Evolutionary conservation across 2,329 filamentous ascomycete genomes (phyloP).

Genomic region (Colletotrichum phormii): DNA sequence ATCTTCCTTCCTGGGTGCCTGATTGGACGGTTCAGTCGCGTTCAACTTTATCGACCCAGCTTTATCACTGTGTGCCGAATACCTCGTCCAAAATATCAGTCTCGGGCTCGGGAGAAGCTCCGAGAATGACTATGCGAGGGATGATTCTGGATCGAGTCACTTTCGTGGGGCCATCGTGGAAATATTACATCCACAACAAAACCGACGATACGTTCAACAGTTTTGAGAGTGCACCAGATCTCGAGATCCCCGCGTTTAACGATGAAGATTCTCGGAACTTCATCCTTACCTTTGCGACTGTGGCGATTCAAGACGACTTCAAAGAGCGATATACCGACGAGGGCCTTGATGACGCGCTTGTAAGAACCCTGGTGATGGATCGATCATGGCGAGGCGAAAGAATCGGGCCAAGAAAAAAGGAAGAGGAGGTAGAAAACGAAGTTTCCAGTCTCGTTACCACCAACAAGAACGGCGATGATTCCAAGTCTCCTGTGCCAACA

Average conservation of each 20-base stretch:
- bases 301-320: not conserved
- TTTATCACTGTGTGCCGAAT: conserved; percentile 5
- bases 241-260: conserved; percentile 10
- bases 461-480: not conserved
- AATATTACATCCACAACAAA: conserved; percentile 2
- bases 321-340: not conserved
- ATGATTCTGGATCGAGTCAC: not conserved
- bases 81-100: not conserved
- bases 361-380: conserved; percentile 5
- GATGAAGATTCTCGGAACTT: conserved; percentile 24
- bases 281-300: not conserved
- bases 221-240: not conserved
- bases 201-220: not conserved
- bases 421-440: not conserved
- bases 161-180: conserved; percentile 5
- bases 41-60: not conserved
- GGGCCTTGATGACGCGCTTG: not conserved
- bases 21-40: conserved; percentile 26
- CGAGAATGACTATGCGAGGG: not conserved
- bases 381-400: conserved; percentile 9
- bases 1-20: conserved; percentile 17
- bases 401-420: not conserved
- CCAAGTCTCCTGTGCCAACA: too few relatives aligned
- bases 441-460: too few relatives aligned
- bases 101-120: not conserved